Percentiles rank a stretch among this genome's conserved stretches.
phyloP scores from a whole-genome alignment of 352 stramenopile species.

The Phytopythium boreale region DNA sequence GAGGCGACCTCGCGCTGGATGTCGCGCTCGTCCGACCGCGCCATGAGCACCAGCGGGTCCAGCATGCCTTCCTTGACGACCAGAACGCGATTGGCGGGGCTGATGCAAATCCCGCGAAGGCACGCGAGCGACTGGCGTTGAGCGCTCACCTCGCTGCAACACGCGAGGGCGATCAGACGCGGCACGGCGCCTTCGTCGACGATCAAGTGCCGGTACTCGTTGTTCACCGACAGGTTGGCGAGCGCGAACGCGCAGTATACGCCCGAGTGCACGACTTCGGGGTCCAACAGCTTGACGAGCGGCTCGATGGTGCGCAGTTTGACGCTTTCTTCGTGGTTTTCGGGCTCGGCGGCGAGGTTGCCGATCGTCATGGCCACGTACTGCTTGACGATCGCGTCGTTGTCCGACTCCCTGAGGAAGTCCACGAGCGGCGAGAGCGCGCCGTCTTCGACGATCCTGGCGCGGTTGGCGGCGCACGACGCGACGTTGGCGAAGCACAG shows the following conservation, averaged over 20 bases:
- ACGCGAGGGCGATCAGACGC: slow-evolving; percentile 93
- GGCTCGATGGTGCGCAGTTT: slow-evolving; percentile 86
- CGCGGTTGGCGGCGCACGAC: slow-evolving; percentile 78
- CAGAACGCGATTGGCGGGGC: slow-evolving; percentile 77
- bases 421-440: slow-evolving; percentile 85
- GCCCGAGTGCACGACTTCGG: slow-evolving; percentile 78
- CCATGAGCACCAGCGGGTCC: slow-evolving; percentile 95
- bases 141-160: slow-evolving; percentile 91
- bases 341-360: slow-evolving; percentile 93
- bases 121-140: slow-evolving; percentile 92
- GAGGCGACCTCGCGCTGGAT: slow-evolving; percentile 92
- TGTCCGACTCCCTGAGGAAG: slow-evolving; percentile 89
- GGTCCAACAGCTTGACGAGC: slow-evolving; percentile 92
- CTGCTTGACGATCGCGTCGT: slow-evolving; percentile 85
- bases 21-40: slow-evolving; percentile 88
- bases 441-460: slow-evolving; percentile 94
- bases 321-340: slow-evolving; percentile 95
- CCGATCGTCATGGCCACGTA: slow-evolving; percentile 95
- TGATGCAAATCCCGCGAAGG: slow-evolving; percentile 93
- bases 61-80: slow-evolving; percentile 94
- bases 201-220: slow-evolving; percentile 89
- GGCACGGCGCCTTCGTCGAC: slow-evolving; percentile 93
- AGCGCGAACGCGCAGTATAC: slow-evolving; percentile 94
- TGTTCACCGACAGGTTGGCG: slow-evolving; percentile 94
- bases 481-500: slow-evolving; percentile 95